phyloP scores from a whole-genome alignment of 345 rosid genomes.

The Microcos paniculata region DNA sequence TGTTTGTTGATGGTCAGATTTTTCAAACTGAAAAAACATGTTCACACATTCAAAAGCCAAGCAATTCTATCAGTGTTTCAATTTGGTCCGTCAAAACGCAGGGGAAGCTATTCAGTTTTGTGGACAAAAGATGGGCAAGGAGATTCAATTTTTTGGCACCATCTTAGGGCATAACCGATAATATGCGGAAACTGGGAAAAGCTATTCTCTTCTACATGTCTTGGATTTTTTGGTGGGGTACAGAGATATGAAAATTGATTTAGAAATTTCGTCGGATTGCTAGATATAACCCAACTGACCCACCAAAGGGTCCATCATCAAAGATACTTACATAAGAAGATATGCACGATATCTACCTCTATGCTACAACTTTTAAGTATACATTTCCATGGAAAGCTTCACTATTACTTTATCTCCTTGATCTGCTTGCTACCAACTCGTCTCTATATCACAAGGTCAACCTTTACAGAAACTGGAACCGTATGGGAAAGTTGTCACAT shows the following conservation, averaged over 20 bases:
- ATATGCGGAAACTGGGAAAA: not conserved
- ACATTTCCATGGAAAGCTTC: not conserved
- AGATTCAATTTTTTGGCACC: not conserved
- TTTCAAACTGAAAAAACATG: not conserved
- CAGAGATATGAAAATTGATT: not conserved
- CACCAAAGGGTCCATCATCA: conserved; percentile 2
- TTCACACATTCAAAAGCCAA: not conserved
- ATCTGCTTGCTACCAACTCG: not conserved
- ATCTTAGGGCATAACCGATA: not conserved
- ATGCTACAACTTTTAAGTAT: conserved; percentile 14
- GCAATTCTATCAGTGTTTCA: not conserved
- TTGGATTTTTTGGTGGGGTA: not conserved
- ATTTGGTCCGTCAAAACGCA: not conserved
- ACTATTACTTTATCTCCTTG: not conserved
- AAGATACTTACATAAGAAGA: conserved; percentile 5
- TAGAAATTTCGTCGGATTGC: conserved; percentile 4
- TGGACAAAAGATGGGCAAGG: not conserved
- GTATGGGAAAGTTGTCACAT: not conserved
- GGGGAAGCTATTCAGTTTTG: not conserved
- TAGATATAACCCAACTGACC: not conserved
- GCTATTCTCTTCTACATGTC: not conserved
- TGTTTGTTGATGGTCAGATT: not conserved
- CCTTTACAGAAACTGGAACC: not conserved
- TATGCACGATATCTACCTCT: conserved; percentile 11
- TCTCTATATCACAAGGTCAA: conserved; percentile 4